Evolutionary conservation across 441 rosid genomes (phyloP).

Genomic region (Biscutella laevigata): DNA sequence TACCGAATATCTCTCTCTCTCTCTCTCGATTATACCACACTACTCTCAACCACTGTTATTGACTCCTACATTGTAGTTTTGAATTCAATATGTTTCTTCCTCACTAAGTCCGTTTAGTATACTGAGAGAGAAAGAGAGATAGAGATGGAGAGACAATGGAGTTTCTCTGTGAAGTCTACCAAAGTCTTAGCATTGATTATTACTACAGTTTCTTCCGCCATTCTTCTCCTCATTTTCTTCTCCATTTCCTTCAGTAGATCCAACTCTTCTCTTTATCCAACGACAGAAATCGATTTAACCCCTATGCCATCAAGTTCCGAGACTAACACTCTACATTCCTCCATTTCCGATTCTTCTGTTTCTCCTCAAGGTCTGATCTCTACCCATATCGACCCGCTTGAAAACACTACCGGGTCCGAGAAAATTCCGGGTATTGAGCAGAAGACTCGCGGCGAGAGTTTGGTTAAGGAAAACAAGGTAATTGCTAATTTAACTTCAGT

Average conservation of each 20-base stretch:
- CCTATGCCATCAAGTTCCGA: conserved; percentile 24
- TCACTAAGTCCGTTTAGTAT: background rate
- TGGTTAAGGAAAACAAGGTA: conserved; percentile 20
- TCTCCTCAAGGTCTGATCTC: conserved; percentile 21
- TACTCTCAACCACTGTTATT: conserved; percentile 11
- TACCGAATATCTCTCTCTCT: conserved; percentile 9
- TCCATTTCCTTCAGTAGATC: conserved; percentile 46
- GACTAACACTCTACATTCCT: background rate
- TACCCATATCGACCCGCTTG: conserved; percentile 26
- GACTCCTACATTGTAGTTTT: background rate
- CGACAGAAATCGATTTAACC: conserved; percentile 24
- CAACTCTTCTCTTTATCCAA: conserved; percentile 34
- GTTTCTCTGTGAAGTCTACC: conserved; percentile 61
- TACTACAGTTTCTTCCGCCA: conserved; percentile 42
- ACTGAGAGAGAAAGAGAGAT: background rate
- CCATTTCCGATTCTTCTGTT: conserved; percentile 26
- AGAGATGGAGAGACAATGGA: conserved; percentile 68
- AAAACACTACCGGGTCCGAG: conserved; percentile 38
- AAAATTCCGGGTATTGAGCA: conserved; percentile 21
- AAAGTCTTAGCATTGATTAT: conserved; percentile 41
- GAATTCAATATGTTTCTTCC: background rate
- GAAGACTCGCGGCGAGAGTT: conserved; percentile 22
- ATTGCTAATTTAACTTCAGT: conserved; percentile 13
- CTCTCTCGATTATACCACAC: conserved; percentile 11
- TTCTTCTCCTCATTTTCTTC: conserved; percentile 44